Evolutionary conservation across 2,329 filamentous ascomycete genomes (phyloP).

Genomic region (Penicillium italicum): DNA sequence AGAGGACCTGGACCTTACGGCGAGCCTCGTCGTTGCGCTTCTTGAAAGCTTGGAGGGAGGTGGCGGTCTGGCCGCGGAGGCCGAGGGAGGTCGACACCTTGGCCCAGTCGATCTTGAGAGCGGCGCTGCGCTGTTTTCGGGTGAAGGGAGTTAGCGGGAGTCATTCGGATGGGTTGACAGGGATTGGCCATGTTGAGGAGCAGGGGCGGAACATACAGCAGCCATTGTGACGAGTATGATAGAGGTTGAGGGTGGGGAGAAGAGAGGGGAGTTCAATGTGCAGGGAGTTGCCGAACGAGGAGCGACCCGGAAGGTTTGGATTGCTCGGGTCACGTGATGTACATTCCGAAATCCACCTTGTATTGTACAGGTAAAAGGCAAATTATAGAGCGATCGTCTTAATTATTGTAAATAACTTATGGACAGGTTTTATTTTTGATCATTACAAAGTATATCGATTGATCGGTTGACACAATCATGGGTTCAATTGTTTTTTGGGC

Average conservation of each 20-base stretch:
- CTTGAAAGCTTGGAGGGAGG: conserved; percentile 94
- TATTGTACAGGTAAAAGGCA: not conserved
- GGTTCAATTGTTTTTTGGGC: conserved; percentile 32
- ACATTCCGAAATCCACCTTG: conserved; percentile 12
- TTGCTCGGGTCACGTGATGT: conserved; percentile 32
- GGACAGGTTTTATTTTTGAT: not conserved
- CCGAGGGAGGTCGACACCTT: conserved; percentile 92
- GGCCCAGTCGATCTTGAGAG: conserved; percentile 98
- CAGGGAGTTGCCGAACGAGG: conserved; percentile 36
- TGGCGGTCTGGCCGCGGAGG: conserved; percentile 89
- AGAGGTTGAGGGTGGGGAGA: conserved; percentile 27
- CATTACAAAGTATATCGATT: not conserved
- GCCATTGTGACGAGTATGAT: conserved; percentile 41
- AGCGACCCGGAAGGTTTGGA: conserved; percentile 41
- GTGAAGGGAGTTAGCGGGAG: conserved; percentile 26
- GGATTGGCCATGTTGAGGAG: not conserved
- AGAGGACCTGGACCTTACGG: conserved; percentile 82
- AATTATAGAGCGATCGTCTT: not conserved
- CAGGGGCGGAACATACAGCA: conserved; percentile 33
- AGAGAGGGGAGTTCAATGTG: conserved; percentile 33
- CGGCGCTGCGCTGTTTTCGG: conserved; percentile 77
- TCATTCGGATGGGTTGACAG: not conserved
- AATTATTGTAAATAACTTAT: not conserved
- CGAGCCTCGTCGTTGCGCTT: conserved; percentile 99
- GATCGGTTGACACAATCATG: conserved; percentile 22